Evolutionary conservation across 225 moss, liverwort and hornwort genomes (phyloP).

Genomic region (Straminergon stramineum): DNA sequence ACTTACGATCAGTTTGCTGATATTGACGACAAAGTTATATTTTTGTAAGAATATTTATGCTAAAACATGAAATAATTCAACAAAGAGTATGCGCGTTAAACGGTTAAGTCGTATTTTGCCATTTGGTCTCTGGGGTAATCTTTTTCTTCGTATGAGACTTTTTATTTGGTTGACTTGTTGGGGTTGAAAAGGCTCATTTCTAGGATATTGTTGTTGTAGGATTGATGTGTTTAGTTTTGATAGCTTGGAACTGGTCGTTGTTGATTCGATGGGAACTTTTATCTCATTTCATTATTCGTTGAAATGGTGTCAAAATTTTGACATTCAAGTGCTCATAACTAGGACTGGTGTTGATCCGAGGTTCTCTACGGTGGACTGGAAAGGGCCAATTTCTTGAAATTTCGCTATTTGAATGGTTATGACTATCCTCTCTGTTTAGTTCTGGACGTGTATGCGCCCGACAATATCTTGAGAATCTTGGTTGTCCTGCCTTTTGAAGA

Average conservation of each 20-base stretch:
- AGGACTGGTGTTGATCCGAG: background rate
- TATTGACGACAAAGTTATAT: background rate
- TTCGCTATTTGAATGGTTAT: background rate
- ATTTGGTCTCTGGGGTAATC: background rate
- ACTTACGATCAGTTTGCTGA: background rate
- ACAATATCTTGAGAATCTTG: background rate
- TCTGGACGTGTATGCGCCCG: background rate
- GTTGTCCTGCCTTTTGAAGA: background rate
- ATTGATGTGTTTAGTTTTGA: background rate
- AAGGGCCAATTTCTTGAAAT: background rate
- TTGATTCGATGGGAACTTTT: background rate
- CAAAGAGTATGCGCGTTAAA: background rate
- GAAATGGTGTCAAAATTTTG: background rate
- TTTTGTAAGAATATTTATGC: background rate
- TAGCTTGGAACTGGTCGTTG: background rate
- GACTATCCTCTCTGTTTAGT: background rate
- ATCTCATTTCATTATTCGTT: too few species aligned
- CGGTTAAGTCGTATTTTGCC: background rate
- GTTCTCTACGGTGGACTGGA: background rate
- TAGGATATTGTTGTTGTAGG: background rate
- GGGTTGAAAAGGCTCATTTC: background rate
- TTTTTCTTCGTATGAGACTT: background rate
- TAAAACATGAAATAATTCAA: background rate
- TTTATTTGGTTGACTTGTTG: background rate
- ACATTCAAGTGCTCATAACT: background rate